phyloP scores from a whole-genome alignment of 345 rosid species.

The Dovyalis caffra region DNA sequence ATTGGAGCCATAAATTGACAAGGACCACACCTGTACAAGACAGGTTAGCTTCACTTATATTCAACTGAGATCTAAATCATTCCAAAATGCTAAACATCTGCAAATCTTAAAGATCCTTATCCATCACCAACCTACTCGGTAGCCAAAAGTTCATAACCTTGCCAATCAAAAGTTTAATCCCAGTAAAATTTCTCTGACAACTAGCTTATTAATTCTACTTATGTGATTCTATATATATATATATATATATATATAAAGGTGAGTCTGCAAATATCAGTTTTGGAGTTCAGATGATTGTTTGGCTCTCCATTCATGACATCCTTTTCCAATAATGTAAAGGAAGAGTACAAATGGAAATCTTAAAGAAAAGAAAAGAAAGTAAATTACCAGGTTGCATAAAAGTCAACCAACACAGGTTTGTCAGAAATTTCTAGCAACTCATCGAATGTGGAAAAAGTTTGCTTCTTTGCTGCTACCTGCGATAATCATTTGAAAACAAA shows the following conservation, averaged over 20 bases:
- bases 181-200: not conserved
- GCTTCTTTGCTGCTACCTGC: slow-evolving; percentile 72
- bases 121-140: not conserved
- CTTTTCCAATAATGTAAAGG: not conserved
- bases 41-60: not conserved
- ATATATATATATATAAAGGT: not conserved
- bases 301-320: not conserved
- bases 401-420: slow-evolving; percentile 80
- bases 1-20: slow-evolving; percentile 88
- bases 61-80: not conserved
- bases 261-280: not conserved
- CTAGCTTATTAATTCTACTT: not conserved
- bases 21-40: slow-evolving; percentile 85
- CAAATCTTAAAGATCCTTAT: not conserved
- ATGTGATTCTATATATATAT: not conserved
- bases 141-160: not conserved
- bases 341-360: not conserved
- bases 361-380: not conserved
- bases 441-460: slow-evolving; percentile 65
- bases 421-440: slow-evolving; percentile 67
- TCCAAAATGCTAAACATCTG: not conserved
- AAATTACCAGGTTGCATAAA: slow-evolving; percentile 81
- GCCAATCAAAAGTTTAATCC: not conserved
- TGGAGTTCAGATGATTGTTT: not conserved
- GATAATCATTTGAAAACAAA: not conserved